These are phyloP conservation scores for Gymnopilus junonius DNA, from an alignment of 768 basidiomycete species.

Conservation along the genomic window DNA sequence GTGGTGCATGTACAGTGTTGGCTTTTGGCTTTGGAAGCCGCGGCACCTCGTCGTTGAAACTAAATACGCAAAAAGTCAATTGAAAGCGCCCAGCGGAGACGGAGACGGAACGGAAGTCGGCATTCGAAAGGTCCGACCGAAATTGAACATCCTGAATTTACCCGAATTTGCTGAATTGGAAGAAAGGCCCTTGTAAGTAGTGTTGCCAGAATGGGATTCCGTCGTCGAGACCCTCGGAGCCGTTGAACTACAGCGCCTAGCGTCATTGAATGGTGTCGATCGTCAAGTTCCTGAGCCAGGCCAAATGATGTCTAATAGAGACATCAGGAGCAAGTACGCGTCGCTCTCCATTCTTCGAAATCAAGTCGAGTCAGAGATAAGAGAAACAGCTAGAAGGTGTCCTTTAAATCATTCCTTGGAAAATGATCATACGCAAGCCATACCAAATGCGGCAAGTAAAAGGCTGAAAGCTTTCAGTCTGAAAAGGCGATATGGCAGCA, in stretches of 20 bases:
- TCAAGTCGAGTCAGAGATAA: slow-evolving; percentile 6
- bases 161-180: not conserved
- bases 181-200: not conserved
- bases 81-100: not conserved
- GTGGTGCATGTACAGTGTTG: too few species aligned
- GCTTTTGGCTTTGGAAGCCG: not conserved
- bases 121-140: not conserved
- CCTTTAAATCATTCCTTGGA: not conserved
- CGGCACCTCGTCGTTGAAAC: not conserved
- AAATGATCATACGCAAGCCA: not conserved
- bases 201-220: not conserved
- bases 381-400: not conserved
- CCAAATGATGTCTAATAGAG: not conserved
- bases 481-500: not conserved
- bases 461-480: not conserved
- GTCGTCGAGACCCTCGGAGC: not conserved
- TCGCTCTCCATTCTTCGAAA: not conserved
- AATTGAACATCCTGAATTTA: not conserved
- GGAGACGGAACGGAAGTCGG: not conserved
- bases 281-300: not conserved
- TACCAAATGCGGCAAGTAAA: not conserved
- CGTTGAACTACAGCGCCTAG: not conserved
- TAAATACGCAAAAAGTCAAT: not conserved
- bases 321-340: not conserved
- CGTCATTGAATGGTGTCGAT: not conserved